A percentile compares a stretch with the other conserved stretches of the same genome.
Evolutionary conservation across 371 early-diverging fungal genomes (phyloP).

Genomic region (Apophysomyces ossiformis): DNA sequence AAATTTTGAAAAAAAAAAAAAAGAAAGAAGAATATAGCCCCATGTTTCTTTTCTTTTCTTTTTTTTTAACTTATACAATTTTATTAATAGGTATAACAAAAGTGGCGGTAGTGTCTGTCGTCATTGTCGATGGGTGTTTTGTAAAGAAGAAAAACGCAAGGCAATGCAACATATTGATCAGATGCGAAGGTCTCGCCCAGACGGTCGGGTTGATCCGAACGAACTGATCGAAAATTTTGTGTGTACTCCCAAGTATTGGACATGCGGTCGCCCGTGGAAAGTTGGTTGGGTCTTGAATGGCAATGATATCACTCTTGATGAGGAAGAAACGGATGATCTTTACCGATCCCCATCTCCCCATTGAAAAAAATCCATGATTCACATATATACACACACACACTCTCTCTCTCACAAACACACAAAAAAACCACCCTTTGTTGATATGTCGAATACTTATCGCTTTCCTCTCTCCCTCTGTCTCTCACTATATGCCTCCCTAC

Average conservation of each 20-base stretch:
- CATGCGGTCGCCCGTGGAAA: constrained; percentile 52
- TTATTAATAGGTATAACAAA: constrained; percentile 45
- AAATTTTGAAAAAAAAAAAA: constrained; percentile 15
- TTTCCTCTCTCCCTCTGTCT: neutral
- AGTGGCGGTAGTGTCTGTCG: constrained; percentile 56
- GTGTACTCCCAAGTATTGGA: constrained; percentile 55
- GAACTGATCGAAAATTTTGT: constrained; percentile 50
- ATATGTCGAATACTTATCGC: no score
- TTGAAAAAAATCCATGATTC: neutral
- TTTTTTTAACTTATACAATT: constrained; percentile 4
- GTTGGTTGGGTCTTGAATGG: constrained; percentile 50
- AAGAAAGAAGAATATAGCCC: neutral
- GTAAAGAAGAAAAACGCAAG: constrained; percentile 57
- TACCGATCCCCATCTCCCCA: constrained; percentile 18
- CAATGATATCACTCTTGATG: constrained; percentile 20
- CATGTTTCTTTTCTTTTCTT: constrained; percentile 5
- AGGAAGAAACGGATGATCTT: constrained; percentile 24
- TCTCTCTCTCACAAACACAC: no score
- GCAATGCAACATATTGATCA: constrained; percentile 46
- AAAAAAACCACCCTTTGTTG: no score
- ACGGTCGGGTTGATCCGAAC: constrained; percentile 39
- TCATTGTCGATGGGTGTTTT: constrained; percentile 54
- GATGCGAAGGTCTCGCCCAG: constrained; percentile 44
- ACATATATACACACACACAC: no score
- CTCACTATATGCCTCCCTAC: neutral